Percentiles rank a stretch among this genome's conserved stretches.
phyloP scores from a whole-genome alignment of 2,329 filamentous ascomycete genomes.

The Penicillium sp. region DNA sequence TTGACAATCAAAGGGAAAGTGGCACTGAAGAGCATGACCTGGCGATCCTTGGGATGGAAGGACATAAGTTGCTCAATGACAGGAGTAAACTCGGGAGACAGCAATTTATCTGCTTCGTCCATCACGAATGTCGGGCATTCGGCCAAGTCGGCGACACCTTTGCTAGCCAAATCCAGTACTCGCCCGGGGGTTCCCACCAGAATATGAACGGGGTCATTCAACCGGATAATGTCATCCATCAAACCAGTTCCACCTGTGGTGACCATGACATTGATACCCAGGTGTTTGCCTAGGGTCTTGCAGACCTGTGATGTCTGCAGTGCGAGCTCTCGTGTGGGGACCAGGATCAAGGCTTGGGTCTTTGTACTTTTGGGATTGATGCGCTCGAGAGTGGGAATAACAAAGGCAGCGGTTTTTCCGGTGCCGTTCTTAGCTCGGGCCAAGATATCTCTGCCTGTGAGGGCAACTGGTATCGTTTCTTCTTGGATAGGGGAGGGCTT shows the following conservation, averaged over 20 bases:
- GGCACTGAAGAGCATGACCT: conserved; percentile 99
- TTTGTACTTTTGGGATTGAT: conserved; percentile 97
- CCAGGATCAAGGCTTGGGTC: conserved; percentile 92
- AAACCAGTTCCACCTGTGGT: conserved; percentile 94
- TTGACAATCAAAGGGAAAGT: conserved; percentile 98
- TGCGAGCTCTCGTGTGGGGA: conserved; percentile 93
- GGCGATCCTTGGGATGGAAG: conserved; percentile 94
- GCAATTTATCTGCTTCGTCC: conserved; percentile 97
- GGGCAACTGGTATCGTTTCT: conserved; percentile 94
- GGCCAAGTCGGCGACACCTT: conserved; percentile 92
- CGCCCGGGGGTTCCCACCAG: conserved; percentile 95
- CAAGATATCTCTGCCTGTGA: conserved; percentile 91
- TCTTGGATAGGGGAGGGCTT: conserved; percentile 99
- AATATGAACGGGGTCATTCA: conserved; percentile 93
- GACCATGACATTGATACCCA: conserved; percentile 98
- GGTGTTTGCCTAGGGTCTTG: conserved; percentile 95
- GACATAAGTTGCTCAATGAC: conserved; percentile 94
- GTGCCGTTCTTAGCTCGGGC: conserved; percentile 98
- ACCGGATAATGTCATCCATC: conserved; percentile 92
- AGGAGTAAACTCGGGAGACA: conserved; percentile 94
- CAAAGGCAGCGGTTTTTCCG: conserved; percentile 96
- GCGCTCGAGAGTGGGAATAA: conserved; percentile 90
- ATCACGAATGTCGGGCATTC: conserved; percentile 98
- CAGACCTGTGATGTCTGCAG: conserved; percentile 99
- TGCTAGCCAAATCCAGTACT: conserved; percentile 93